Percentiles rank a stretch among this genome's conserved stretches.
Conservation (phyloP, 768 basidiomycete genomes). For the Boletus eberwhitei region DNA sequence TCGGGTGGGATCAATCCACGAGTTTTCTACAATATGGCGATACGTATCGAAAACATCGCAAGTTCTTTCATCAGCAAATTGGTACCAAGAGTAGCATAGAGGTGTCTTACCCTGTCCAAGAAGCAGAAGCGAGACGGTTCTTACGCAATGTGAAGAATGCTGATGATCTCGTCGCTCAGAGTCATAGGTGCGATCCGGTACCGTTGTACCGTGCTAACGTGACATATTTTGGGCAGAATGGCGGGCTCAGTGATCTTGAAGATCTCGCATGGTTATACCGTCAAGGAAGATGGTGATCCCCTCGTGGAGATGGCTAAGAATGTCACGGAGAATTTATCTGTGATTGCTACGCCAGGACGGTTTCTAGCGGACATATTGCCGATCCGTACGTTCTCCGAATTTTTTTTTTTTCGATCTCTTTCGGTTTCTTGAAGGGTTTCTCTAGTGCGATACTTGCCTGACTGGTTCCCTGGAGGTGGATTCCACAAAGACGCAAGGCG, state of each 20-base stretch:
- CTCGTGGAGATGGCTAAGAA: conserved; percentile 29
- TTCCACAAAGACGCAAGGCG: conserved; percentile 11
- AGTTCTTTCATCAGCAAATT: conserved; percentile 4
- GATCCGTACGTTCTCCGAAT: neutral
- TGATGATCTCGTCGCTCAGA: neutral
- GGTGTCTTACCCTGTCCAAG: conserved; percentile 1
- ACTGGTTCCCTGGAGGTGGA: conserved; percentile 22
- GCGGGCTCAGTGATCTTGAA: conserved; percentile 34
- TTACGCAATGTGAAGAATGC: conserved; percentile 1
- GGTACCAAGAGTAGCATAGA: conserved; percentile 5
- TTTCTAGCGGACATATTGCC: conserved; percentile 13
- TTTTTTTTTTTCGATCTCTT: too few species aligned
- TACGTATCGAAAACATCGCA: conserved; percentile 5
- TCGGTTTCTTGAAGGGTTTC: neutral
- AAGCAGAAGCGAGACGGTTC: conserved; percentile 1
- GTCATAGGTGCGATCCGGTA: neutral
- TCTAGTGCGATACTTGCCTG: conserved; percentile 16
- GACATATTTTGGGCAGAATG: conserved; percentile 23
- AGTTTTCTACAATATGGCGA: conserved; percentile 9
- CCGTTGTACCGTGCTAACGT: neutral
- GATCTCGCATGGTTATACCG: conserved; percentile 37
- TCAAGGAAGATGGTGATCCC: conserved; percentile 30
- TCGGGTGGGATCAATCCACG: conserved; percentile 4
- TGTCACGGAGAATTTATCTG: conserved; percentile 15
- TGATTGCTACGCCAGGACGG: neutral